phyloP scores from a whole-genome alignment of 805 yeast species.

The Yarrowia sp. region DNA sequence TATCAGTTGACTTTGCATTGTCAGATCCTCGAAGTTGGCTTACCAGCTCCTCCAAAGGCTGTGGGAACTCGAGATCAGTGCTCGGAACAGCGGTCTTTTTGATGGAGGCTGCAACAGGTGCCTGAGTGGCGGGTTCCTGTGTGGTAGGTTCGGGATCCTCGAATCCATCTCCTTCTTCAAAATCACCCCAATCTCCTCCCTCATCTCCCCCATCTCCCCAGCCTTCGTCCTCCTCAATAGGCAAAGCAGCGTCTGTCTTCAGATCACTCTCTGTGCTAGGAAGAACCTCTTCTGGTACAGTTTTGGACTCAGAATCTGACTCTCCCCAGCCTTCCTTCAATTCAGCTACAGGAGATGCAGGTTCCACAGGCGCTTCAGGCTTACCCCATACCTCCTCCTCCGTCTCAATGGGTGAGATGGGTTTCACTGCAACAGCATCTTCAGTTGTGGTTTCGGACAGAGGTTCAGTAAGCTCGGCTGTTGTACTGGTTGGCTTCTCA shows the following conservation, averaged over 20 bases:
- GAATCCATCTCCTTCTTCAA: slow-evolving; percentile 11
- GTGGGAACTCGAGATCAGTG: background rate
- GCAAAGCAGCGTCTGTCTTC: background rate
- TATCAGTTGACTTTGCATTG: background rate
- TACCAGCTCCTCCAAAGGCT: background rate
- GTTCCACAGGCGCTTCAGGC: background rate
- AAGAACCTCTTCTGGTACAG: background rate
- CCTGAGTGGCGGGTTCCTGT: background rate
- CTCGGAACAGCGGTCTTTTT: background rate
- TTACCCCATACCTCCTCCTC: slow-evolving; percentile 7
- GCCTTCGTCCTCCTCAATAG: background rate
- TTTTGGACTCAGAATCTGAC: background rate
- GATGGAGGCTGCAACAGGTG: background rate
- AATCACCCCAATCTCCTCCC: slow-evolving; percentile 32
- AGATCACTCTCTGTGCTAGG: background rate
- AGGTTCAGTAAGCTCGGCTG: background rate
- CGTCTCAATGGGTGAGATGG: background rate
- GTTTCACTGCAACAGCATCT: background rate
- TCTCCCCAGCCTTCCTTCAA: slow-evolving; percentile 16
- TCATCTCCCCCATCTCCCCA: slow-evolving; percentile 23
- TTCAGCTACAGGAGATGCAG: background rate
- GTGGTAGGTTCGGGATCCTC: background rate
- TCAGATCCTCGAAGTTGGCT: background rate
- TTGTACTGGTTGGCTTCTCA: no score
- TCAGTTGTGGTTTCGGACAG: background rate